Conservation (phyloP, 352 stramenopile species). For the Globisporangium paddicum region DNA sequence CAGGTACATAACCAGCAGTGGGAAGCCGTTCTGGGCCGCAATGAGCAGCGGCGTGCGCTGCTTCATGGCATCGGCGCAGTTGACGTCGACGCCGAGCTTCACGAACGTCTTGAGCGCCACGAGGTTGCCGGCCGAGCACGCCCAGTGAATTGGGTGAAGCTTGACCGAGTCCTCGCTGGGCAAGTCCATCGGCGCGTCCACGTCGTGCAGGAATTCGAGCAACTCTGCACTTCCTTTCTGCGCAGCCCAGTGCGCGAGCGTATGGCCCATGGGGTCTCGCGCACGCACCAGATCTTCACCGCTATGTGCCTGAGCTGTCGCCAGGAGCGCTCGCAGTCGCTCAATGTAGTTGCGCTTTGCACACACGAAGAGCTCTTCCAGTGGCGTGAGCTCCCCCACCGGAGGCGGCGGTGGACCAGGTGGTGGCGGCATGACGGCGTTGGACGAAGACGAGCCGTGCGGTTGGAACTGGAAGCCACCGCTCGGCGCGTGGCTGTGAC, state of each 20-base stretch:
- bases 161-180: conserved; percentile 54
- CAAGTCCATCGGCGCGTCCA: conserved; percentile 46
- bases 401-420: background rate
- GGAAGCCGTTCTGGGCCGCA: conserved; percentile 71
- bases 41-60: conserved; percentile 70
- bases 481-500: conserved; percentile 6
- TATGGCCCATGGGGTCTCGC: conserved; percentile 64
- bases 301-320: conserved; percentile 18
- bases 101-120: conserved; percentile 54
- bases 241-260: conserved; percentile 65
- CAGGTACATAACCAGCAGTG: conserved; percentile 71
- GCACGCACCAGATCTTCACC: conserved; percentile 27
- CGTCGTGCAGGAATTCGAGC: conserved; percentile 42
- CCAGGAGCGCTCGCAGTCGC: conserved; percentile 47
- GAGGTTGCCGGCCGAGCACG: conserved; percentile 71
- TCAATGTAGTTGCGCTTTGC: conserved; percentile 54
- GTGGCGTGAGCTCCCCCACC: conserved; percentile 23
- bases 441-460: background rate
- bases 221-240: conserved; percentile 51
- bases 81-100: conserved; percentile 61
- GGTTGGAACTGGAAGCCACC: conserved; percentile 8
- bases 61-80: conserved; percentile 70
- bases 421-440: background rate
- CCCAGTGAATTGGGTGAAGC: conserved; percentile 84
- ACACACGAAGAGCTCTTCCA: conserved; percentile 63